Percentiles rank a stretch among this genome's conserved stretches.
Evolutionary conservation across 192 early-diverging fungal genomes (phyloP).

Genomic region (Paraglomus brasilianum): DNA sequence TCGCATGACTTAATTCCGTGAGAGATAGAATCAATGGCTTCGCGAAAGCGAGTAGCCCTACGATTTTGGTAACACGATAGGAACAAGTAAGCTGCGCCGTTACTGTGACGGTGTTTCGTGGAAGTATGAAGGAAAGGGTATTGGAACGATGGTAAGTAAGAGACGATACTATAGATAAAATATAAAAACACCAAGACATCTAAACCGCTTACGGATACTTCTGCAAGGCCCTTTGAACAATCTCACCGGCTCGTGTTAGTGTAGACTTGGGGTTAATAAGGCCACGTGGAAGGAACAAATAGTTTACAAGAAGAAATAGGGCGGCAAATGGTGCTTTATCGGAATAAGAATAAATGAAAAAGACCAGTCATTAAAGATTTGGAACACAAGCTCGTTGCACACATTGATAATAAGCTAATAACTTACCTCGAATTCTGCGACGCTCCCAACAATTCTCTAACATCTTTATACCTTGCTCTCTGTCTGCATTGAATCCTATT

Average conservation of each 20-base stretch:
- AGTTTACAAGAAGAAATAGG: conserved; percentile 39
- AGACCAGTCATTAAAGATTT: neutral
- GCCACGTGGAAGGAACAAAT: conserved; percentile 41
- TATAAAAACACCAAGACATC: neutral
- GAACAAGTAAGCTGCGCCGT: conserved; percentile 40
- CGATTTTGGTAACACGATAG: conserved; percentile 45
- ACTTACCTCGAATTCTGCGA: conserved; percentile 4
- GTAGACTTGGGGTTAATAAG: conserved; percentile 37
- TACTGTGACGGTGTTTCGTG: conserved; percentile 15
- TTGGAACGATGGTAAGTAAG: neutral
- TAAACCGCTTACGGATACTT: conserved; percentile 36
- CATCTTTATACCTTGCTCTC: conserved; percentile 15
- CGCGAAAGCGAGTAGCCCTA: conserved; percentile 39
- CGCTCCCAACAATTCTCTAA: conserved; percentile 16
- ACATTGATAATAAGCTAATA: neutral
- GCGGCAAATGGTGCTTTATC: conserved; percentile 38
- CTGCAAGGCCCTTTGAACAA: conserved; percentile 34
- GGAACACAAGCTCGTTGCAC: neutral
- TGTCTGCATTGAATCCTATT: conserved; percentile 19
- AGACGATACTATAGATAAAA: no score
- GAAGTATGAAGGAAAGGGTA: neutral
- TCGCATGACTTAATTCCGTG: conserved; percentile 41
- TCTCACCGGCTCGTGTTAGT: conserved; percentile 36
- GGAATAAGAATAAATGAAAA: neutral
- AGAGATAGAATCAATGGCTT: conserved; percentile 41